Conservation (phyloP, 2,329 filamentous ascomycete genomes). For the Neurospora sp. region DNA sequence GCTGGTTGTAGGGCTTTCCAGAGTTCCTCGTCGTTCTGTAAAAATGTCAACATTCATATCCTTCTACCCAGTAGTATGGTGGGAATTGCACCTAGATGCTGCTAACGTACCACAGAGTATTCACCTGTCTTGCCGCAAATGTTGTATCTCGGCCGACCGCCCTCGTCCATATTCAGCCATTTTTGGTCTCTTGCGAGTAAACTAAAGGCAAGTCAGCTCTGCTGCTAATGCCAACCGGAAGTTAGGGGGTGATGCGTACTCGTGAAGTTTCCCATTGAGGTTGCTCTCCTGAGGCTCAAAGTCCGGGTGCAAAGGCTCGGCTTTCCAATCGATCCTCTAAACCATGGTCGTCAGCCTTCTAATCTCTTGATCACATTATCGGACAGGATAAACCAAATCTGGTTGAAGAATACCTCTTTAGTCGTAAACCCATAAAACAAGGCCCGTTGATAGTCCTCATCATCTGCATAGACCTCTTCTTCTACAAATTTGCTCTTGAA, state of each 20-base stretch:
- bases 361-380: neutral
- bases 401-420: slow-evolving; percentile 3
- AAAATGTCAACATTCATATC: neutral
- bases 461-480: slow-evolving; percentile 1
- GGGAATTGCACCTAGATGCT: neutral
- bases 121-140: slow-evolving; percentile 5
- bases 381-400: neutral
- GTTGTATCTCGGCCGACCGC: slow-evolving; percentile 5
- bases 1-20: slow-evolving; percentile 11
- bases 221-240: neutral
- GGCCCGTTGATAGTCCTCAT: slow-evolving; percentile 6
- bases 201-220: neutral
- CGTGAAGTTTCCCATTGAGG: slow-evolving; percentile 1
- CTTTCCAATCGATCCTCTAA: slow-evolving; percentile 3
- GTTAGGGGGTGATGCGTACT: neutral
- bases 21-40: slow-evolving; percentile 3
- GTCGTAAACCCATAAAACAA: slow-evolving; percentile 4
- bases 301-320: neutral
- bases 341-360: neutral
- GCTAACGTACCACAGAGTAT: slow-evolving; percentile 3
- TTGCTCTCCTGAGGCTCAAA: neutral
- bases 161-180: neutral
- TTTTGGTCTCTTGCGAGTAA: neutral
- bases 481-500: neutral
- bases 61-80: neutral